Base-by-base conservation (phyloP, 1,139 yeast species). In the Geotrichum restrictum region DNA sequence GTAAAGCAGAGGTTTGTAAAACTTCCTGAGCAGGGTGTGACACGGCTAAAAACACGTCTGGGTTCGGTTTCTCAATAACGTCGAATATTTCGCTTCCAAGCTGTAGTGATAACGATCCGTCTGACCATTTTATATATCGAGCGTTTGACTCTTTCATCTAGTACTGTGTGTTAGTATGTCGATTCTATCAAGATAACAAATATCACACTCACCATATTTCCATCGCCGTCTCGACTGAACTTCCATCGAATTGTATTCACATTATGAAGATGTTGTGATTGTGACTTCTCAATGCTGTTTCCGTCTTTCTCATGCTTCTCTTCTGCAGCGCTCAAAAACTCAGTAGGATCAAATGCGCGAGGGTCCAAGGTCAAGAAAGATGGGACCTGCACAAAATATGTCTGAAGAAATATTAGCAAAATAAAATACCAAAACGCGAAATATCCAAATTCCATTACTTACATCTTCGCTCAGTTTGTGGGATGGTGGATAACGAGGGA, bases 191-290 rank as follows among this genome's bases (percentile, higher is more conserved):
- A 40, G 53, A 8, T 13, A 21, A 6, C n/a, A 6, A n/a, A 22
- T 1, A 8, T n/a, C n/a, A n/a, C 16, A 4, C 48, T 45, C 21
- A 45, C 48, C 59, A 86, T 81, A 53, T 79, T 77, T 27, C 81
- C 86, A 51, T 78, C 73, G 43, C 79, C 80, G 45, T 79, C 81
- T 49, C 79, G 72, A 29, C 88, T 84, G 67, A 91, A 89, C 69
- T 95, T 81, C 98, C 98, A 93, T 63, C 98, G 79, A 37, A 93
- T 75, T 0, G 96, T 88, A 66, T 88, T 88, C 64, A 86, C 89
- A 58, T 85, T 87, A 55, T 81, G 74, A 42, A 84, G 73, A 60
- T 77, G 78, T 52, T 79, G 71, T 53, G 79, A 74, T 57, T 77
- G 78, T 53, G 73, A 60, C 56, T 81, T 72, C 42, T 74, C 77